Evolutionary conservation across 805 yeast species (phyloP).

Genomic region (Candida broadrunensis): DNA sequence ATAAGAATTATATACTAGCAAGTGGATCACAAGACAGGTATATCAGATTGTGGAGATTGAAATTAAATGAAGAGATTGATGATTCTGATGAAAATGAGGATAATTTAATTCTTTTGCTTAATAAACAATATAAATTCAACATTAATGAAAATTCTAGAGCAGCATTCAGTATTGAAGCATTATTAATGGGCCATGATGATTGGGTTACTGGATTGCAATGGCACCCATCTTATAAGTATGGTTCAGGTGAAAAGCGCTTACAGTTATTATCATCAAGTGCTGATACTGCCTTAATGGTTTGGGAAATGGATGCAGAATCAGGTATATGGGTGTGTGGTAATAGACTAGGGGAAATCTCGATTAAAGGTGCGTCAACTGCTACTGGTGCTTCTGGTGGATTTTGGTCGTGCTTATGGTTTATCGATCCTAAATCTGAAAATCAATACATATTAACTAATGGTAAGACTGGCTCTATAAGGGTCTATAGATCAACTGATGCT

Average conservation of each 20-base stretch:
- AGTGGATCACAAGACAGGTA: conserved; percentile 92
- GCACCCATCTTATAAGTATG: conserved; percentile 48
- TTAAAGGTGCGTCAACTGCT: conserved; percentile 97
- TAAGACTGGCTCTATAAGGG: conserved; percentile 88
- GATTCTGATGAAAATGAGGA: conserved; percentile 52
- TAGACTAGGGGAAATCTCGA: conserved; percentile 86
- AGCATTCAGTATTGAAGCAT: conserved; percentile 81
- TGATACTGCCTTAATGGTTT: conserved; percentile 87
- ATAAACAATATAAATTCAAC: conserved; percentile 66
- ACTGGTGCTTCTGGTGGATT: conserved; percentile 85
- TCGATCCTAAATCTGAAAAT: conserved; percentile 16
- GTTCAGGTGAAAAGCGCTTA: conserved; percentile 30
- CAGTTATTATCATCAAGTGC: conserved; percentile 82
- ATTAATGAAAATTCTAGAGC: conserved; percentile 35
- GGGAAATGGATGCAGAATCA: conserved; percentile 84
- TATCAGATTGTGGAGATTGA: conserved; percentile 83
- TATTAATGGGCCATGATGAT: conserved; percentile 97
- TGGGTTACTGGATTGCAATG: conserved; percentile 88
- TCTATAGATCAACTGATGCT: conserved; percentile 50
- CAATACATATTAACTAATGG: conserved; percentile 74
- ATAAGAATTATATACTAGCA: conserved; percentile 65
- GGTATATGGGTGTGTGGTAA: conserved; percentile 87
- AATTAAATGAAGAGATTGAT: conserved; percentile 53
- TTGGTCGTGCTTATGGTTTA: conserved; percentile 69
- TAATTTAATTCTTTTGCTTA: conserved; percentile 57